Evolutionary conservation across 495 filamentous ascomycete species (phyloP), one percentile per base, ranked within the genome.

Genomic region (Penicillium mononematosum): DNA sequence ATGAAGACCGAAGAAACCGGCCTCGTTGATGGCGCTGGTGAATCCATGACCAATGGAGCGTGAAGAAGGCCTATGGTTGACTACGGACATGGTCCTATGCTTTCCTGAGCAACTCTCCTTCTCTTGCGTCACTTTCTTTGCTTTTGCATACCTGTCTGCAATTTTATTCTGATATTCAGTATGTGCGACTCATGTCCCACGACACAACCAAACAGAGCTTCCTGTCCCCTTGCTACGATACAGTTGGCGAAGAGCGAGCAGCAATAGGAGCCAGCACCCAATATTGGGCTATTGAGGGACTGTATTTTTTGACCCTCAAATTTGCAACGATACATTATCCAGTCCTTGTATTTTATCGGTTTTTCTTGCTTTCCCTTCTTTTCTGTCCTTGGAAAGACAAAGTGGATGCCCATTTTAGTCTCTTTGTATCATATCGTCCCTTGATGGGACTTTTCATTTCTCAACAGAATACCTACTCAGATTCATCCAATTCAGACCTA

Each of bases 31-130:
- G 50, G 55, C 2, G 41, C 11, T 31, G 51, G 53, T 19, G 68
- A 72, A 2, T 9, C 70, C 45, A 45, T 73, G 53, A 68, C 70
- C n/a, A 78, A 76, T 39, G 76, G 75, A 14, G 69, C 66, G 14
- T 55, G 32, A 55, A 29, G 17, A 20, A 27, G 25, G n/a, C 20
- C 11, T 9, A 19, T 16, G 4, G 11, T 10, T 55, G 16, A 47
- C 4, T 19, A 9, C 12, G 16, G 9, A 5, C 19, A 25, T 29
- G n/a, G 8, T 8, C 51, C 22, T 42, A 52, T 39, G 12, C 9
- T 58, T 48, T 45, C 56, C 45, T 50, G 53, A 31, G 45, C 9
- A 34, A 11, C 11, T 55, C 45, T 36, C 55, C 54, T 32, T 24
- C 41, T 56, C 32, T 45, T 48, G 36, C 16, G 36, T 34, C 16